A percentile compares a stretch with the other conserved stretches of the same genome.
phyloP scores from a whole-genome alignment of 2,329 filamentous ascomycete species.

The Trichoderma sp. region DNA sequence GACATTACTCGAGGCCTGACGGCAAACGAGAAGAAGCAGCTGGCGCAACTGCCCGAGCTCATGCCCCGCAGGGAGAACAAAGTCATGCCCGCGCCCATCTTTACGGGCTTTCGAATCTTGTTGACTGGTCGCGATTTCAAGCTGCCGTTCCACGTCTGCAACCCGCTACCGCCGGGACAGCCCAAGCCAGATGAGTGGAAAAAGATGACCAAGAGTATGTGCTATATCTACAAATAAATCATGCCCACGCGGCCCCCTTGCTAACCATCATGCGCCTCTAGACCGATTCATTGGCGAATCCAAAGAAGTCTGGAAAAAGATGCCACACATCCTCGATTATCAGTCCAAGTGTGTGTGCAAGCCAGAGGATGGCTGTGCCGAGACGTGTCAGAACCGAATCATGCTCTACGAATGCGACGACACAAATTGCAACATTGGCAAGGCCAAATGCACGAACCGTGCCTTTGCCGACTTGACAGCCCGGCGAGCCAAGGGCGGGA shows the following conservation, averaged over 20 bases:
- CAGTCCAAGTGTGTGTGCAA: constrained; percentile 76
- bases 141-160: constrained; percentile 85
- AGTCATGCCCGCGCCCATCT: constrained; percentile 73
- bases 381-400: constrained; percentile 88
- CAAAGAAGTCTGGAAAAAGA: constrained; percentile 75
- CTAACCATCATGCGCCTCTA: constrained; percentile 38
- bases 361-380: constrained; percentile 75
- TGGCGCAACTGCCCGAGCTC: constrained; percentile 48
- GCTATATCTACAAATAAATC: background rate
- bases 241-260: background rate
- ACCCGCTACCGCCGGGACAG: constrained; percentile 78
- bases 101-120: constrained; percentile 67
- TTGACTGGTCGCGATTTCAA: constrained; percentile 78
- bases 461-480: constrained; percentile 77
- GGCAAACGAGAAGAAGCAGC: constrained; percentile 49
- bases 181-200: constrained; percentile 92
- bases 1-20: constrained; percentile 50
- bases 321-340: constrained; percentile 69
- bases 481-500: constrained; percentile 73
- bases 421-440: constrained; percentile 78
- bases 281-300: constrained; percentile 90
- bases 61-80: constrained; percentile 50
- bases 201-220: constrained; percentile 84
- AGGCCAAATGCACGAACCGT: constrained; percentile 77
- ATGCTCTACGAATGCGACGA: constrained; percentile 98